These are phyloP conservation scores for Aspergillus sp. DNA, from an alignment of 2,329 filamentous ascomycete genomes.

Conservation along the genomic window DNA sequence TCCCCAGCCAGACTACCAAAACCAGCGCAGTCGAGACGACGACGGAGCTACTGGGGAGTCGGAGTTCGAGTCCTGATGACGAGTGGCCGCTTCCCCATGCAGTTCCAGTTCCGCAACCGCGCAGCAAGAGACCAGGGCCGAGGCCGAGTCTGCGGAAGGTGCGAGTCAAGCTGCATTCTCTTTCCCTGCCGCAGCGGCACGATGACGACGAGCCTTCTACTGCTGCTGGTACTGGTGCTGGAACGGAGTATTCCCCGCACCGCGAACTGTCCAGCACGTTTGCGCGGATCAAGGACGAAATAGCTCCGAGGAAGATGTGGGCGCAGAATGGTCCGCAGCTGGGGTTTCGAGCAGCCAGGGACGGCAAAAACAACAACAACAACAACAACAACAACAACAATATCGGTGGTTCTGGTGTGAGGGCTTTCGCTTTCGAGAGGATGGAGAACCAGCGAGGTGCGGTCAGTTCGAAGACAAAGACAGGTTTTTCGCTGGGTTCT, in stretches of 20 bases:
- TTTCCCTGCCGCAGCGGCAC: not conserved
- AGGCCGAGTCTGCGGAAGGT: constrained; percentile 1
- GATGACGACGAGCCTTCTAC: not conserved
- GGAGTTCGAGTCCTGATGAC: too few species aligned
- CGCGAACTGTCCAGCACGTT: not conserved
- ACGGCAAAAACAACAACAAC: constrained; percentile 3
- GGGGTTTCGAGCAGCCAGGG: too few species aligned
- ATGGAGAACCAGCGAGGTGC: too few species aligned
- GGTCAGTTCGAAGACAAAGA: too few species aligned
- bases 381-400: not conserved
- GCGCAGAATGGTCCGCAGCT: too few species aligned
- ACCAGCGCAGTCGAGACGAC: not conserved
- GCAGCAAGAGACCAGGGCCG: not conserved
- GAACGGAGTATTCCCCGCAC: too few species aligned
- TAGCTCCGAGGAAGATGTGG: not conserved
- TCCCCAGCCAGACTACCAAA: not conserved
- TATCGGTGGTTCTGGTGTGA: too few species aligned
- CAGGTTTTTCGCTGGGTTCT: not conserved
- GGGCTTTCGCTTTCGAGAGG: too few species aligned
- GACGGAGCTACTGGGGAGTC: not conserved
- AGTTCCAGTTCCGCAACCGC: too few species aligned
- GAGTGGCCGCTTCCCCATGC: too few species aligned
- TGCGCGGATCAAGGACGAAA: not conserved
- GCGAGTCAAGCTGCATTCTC: not conserved
- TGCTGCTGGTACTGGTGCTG: not conserved